Conservation (phyloP, 768 basidiomycete species). For the Agaricus subrufescens region DNA sequence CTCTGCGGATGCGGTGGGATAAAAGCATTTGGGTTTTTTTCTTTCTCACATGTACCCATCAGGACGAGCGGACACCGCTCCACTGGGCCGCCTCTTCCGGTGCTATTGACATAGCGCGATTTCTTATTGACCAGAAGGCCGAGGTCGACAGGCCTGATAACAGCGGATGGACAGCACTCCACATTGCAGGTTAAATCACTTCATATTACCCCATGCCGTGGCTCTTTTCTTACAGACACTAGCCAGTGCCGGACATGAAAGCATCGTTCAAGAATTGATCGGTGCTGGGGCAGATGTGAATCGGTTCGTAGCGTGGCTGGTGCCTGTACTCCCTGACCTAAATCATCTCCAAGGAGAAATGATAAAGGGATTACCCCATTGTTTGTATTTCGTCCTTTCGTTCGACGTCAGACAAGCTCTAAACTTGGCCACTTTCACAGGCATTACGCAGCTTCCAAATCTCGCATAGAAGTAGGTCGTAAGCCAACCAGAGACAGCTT, state of each 20-base stretch:
- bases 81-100: conserved; percentile 84
- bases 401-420: conserved; percentile 14
- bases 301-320: conserved; percentile 22
- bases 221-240: conserved; percentile 10
- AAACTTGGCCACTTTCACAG: conserved; percentile 34
- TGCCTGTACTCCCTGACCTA: conserved; percentile 16
- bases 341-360: conserved; percentile 46
- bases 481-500: conserved; percentile 19
- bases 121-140: conserved; percentile 65
- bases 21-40: background rate
- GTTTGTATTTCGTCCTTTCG: conserved; percentile 39
- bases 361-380: conserved; percentile 81
- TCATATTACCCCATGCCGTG: background rate
- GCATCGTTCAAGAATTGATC: conserved; percentile 69
- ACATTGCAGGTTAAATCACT: conserved; percentile 59
- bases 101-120: conserved; percentile 58
- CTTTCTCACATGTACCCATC: conserved; percentile 4
- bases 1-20: conserved; percentile 54
- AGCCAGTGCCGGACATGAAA: conserved; percentile 83
- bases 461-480: conserved; percentile 68
- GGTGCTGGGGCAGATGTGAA: conserved; percentile 83
- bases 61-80: conserved; percentile 81
- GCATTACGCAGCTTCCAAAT: conserved; percentile 92
- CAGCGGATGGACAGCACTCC: conserved; percentile 74
- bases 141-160: conserved; percentile 64